Evolutionary conservation across 2,329 filamentous ascomycete species (phyloP), one percentile per base, ranked within the genome.

Genomic region (Fusarium verrucosum): DNA sequence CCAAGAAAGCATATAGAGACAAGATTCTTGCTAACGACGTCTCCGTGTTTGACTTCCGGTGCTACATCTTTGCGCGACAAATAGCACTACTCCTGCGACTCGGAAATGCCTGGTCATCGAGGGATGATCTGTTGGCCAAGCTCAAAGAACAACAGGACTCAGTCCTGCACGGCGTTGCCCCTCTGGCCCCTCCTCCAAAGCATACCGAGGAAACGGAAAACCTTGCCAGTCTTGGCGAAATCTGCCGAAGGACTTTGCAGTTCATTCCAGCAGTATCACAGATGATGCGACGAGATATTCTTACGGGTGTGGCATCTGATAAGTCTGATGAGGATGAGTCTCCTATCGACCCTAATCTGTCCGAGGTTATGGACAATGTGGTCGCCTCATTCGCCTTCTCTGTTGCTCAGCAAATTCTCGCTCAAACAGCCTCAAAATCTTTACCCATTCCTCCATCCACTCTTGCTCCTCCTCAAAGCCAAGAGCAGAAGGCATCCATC

Each of bases 21-120:
- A 87, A 96, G 70, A 99, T 99, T 44, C 82, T 99, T 35, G 90
- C 92, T 14, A 99, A 96, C 79, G 92, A 97, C 66, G 96, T 99
- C 32, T 99, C 95, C 0, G 83, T 97, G 4, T 97, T 98, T 73
- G 95, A 99, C 76, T 98, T 99, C 75, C 85, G 92, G 45, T 92
- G 91, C 69, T 99, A 99, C 75, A 88, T 99, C 13, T 99, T 98
- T 75, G 89, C 92, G 4, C 87, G 95, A 22, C 94, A 99, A 71
- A 87, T 97, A 62, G 86, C 90, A 4, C 79, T 99, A 1, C 82
- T 98, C 2, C 82, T 97, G 13, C 87, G 94, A 6, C 84, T 96
- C 2, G 93, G 91, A n/a, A 95, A 94, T 72, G 86, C 86, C 0
- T 85, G 79, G 76, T 87, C 85, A 3, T 86, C 86, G 0, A 77